Conservation (phyloP, 352 stramenopile genomes). For the Globisporangium rhizosaccharum region DNA sequence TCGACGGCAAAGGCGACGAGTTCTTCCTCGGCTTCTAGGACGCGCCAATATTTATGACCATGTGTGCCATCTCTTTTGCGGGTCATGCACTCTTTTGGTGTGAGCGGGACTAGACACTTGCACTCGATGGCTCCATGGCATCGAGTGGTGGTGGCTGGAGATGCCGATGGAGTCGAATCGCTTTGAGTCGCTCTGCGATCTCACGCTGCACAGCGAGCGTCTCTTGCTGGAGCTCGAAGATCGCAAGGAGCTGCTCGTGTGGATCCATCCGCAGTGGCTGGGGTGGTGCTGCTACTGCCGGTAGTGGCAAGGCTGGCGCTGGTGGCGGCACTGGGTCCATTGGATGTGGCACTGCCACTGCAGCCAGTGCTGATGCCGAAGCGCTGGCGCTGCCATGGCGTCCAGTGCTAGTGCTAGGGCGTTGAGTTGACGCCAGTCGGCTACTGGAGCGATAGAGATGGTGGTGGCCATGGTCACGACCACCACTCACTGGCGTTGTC, state of each 20-base stretch:
- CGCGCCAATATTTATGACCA: background rate
- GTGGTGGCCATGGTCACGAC: background rate
- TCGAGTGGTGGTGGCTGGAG: constrained; percentile 34
- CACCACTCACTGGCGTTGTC: constrained; percentile 18
- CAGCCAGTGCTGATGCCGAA: background rate
- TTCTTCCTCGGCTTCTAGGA: constrained; percentile 69
- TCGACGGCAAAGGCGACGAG: constrained; percentile 59
- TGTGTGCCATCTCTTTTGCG: background rate
- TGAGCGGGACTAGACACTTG: constrained; percentile 33
- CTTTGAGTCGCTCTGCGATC: constrained; percentile 38
- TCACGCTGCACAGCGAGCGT: constrained; percentile 45
- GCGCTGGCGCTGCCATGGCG: constrained; percentile 1
- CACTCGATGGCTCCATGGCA: constrained; percentile 50
- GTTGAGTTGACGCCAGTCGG: background rate
- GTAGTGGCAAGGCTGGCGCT: background rate
- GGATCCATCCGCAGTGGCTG: constrained; percentile 16
- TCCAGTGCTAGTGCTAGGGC: background rate
- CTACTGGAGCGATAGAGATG: background rate
- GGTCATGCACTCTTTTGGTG: background rate
- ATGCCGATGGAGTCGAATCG: constrained; percentile 28
- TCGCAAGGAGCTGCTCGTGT: constrained; percentile 40
- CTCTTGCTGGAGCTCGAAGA: constrained; percentile 54
- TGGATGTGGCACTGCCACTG: constrained; percentile 3
- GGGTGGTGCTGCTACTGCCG: background rate
- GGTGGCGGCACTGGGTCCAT: background rate